phyloP scores from a whole-genome alignment of 2,329 filamentous ascomycete genomes.

The Dryadomyces quercivorus region DNA sequence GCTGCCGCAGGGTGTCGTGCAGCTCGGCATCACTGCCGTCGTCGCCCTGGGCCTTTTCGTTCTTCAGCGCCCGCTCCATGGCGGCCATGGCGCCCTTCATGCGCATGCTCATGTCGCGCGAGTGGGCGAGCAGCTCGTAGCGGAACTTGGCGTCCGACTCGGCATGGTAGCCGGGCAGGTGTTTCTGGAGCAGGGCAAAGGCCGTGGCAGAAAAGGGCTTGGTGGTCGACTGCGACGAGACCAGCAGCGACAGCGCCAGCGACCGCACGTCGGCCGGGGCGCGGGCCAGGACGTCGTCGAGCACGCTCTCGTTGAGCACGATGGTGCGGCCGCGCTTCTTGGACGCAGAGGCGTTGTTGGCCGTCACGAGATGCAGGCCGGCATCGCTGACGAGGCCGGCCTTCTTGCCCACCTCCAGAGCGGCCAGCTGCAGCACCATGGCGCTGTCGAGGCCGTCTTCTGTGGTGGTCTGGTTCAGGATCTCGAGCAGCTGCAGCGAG shows the following conservation, averaged over 20 bases:
- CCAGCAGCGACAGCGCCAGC: constrained; percentile 69
- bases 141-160: constrained; percentile 81
- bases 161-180: constrained; percentile 61
- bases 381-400: constrained; percentile 57
- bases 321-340: constrained; percentile 10
- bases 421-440: constrained; percentile 49
- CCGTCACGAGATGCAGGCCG: constrained; percentile 17
- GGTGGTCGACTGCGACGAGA: constrained; percentile 63
- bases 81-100: constrained; percentile 54
- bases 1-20: constrained; percentile 28
- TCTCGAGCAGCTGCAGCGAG: constrained; percentile 44
- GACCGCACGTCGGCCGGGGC: constrained; percentile 56
- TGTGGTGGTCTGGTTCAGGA: constrained; percentile 24
- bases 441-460: constrained; percentile 32
- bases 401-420: constrained; percentile 61
- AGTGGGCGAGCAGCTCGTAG: constrained; percentile 64
- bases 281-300: constrained; percentile 42
- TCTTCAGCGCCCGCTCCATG: constrained; percentile 27
- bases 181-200: constrained; percentile 48
- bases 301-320: constrained; percentile 27
- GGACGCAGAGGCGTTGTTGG: constrained; percentile 10
- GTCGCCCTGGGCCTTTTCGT: neutral
- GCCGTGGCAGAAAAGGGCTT: constrained; percentile 54
- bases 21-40: constrained; percentile 7
- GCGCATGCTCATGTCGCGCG: constrained; percentile 65